Evolutionary conservation across 768 basidiomycete species (phyloP).

Genomic region (Mycena leptocephala): DNA sequence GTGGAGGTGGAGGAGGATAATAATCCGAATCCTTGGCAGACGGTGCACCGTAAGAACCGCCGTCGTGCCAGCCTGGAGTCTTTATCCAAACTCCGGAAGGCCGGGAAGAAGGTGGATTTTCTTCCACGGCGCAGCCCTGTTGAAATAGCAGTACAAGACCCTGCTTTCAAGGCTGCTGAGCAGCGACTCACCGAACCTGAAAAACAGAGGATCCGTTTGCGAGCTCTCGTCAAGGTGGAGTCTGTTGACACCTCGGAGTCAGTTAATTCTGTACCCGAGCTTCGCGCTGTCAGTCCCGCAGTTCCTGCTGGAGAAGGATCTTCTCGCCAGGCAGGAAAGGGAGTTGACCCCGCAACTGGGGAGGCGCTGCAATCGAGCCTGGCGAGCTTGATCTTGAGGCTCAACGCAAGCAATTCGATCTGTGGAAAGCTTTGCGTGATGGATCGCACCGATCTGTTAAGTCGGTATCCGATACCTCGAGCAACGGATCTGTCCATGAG

Average conservation of each 20-base stretch:
- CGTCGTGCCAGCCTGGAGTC: too few relatives aligned
- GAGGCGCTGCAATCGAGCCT: conserved; percentile 28
- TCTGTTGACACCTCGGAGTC: background rate
- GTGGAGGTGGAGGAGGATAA: too few relatives aligned
- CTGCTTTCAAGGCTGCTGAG: background rate
- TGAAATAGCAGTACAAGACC: background rate
- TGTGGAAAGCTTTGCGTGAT: background rate
- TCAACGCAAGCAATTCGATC: conserved; percentile 18
- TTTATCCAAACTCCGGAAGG: background rate
- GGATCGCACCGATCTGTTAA: background rate
- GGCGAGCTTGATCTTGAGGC: conserved; percentile 34
- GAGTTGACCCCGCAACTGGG: conserved; percentile 44
- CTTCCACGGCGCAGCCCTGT: background rate
- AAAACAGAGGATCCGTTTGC: background rate
- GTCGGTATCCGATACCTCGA: background rate
- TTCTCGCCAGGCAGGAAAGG: conserved; percentile 40
- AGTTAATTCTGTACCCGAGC: background rate
- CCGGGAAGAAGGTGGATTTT: background rate
- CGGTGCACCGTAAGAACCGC: too few relatives aligned
- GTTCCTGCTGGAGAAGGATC: conserved; percentile 14
- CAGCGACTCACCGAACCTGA: background rate
- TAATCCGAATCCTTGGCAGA: too few relatives aligned
- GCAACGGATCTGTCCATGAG: background rate
- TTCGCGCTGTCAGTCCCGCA: background rate
- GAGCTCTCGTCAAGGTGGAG: background rate